These are phyloP conservation scores for Dovyalis caffra DNA, from an alignment of 345 rosid genomes.

Conservation along the genomic window DNA sequence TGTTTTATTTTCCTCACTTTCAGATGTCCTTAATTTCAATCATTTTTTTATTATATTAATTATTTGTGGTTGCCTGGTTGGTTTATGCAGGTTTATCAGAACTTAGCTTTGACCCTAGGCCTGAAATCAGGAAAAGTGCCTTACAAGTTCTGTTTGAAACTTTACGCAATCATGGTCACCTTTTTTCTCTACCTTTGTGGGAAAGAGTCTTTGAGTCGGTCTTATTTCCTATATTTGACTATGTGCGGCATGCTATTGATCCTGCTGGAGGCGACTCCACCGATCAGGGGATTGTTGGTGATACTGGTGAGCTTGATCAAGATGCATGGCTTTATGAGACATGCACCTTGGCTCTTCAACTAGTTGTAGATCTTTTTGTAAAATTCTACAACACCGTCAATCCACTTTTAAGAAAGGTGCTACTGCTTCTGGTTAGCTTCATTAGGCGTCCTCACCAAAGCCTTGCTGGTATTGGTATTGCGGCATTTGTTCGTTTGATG, in stretches of 20 bases:
- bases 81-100: conserved; percentile 81
- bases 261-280: conserved; percentile 75
- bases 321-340: conserved; percentile 99
- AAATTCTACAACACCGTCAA: conserved; percentile 86
- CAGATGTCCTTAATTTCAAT: background rate
- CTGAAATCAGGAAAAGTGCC: conserved; percentile 95
- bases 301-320: conserved; percentile 74
- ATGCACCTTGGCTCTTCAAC: conserved; percentile 97
- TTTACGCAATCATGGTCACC: conserved; percentile 92
- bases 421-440: conserved; percentile 82
- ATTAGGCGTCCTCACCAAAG: conserved; percentile 98
- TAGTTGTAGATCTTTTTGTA: conserved; percentile 98
- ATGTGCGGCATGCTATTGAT: conserved; percentile 96
- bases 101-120: conserved; percentile 97
- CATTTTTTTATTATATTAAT: background rate
- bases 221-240: conserved; percentile 94
- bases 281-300: conserved; percentile 57
- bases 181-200: conserved; percentile 83
- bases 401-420: conserved; percentile 84
- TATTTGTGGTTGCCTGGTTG: background rate
- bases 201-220: conserved; percentile 88
- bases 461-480: conserved; percentile 98
- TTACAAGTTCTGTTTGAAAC: conserved; percentile 89
- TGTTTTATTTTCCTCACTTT: background rate
- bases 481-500: conserved; percentile 97